These are phyloP conservation scores for Corylus americana DNA, from an alignment of 306 rosid species.

Conservation along the genomic window DNA sequence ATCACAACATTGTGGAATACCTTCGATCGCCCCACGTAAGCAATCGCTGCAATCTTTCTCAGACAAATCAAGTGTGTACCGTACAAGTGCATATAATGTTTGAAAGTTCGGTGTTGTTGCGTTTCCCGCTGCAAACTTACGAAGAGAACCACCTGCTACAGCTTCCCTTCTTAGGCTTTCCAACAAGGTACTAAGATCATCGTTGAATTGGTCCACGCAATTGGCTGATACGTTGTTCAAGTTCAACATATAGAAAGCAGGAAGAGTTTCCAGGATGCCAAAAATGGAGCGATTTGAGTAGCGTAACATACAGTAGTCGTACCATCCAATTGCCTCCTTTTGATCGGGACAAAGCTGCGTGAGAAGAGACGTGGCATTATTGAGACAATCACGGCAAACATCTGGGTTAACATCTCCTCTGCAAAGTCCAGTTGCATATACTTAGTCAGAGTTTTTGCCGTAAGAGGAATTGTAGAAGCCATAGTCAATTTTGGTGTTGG, in stretches of 20 bases:
- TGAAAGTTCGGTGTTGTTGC: no score
- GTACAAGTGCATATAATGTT: no score
- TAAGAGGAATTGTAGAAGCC: constrained; percentile 44
- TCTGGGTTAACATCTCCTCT: constrained; percentile 42
- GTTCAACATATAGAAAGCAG: neutral
- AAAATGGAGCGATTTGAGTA: constrained; percentile 12
- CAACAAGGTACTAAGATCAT: no score
- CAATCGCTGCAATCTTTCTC: no score
- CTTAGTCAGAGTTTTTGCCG: constrained; percentile 41
- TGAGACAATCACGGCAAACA: constrained; percentile 46
- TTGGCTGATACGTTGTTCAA: neutral
- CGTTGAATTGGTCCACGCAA: no score
- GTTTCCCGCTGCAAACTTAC: no score
- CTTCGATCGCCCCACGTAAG: no score
- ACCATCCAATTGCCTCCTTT: constrained; percentile 46
- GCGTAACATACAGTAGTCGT: constrained; percentile 37
- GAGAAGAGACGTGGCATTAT: constrained; percentile 29
- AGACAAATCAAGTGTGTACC: no score
- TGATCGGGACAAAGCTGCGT: constrained; percentile 37
- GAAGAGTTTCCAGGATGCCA: neutral
- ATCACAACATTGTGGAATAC: no score
- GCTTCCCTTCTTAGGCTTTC: no score
- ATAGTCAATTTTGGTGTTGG: constrained; percentile 23
- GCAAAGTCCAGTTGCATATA: constrained; percentile 43
- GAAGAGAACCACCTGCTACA: no score